Evolutionary conservation across 164 flowering plant genomes (phyloP), one percentile per base, ranked within the genome.

Genomic region (Vitis riparia): DNA sequence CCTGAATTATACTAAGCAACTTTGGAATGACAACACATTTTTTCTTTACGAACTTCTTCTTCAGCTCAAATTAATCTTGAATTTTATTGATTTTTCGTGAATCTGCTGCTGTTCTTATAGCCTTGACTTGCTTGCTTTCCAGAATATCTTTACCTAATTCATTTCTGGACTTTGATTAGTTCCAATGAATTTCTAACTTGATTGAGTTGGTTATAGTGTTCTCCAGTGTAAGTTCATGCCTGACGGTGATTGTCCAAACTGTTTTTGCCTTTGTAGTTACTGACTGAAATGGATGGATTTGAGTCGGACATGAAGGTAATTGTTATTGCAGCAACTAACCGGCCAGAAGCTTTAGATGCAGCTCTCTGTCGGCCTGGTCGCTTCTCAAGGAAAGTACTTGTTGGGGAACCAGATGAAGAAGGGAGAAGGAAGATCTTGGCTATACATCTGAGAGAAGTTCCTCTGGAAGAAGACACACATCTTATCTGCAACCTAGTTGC

Each of bases 261-360:
- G 5, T 66, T 63, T 75, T 73, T 74, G 47, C 29, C 70, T 71
- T 67, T 79, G 79, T 77, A 95, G 99, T 80, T 95, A 81, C 84
- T 95, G 73, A 95, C 99, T 59, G 99, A 95, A 78, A 91, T 95
- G 98, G 99, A 95, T 84, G 99, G 99, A 58, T 95, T 95, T 80
- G 97, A 91, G 77, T 83, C 97, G n/a, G 94, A 89, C 68, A 81
- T 76, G 72, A 93, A 90, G 76, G 94, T 93, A 69, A 79, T 93
- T 63, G 98, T 95, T 37, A 84, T 95, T 66, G 99, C 94, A 30
- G 98, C 99, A 70, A 95, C 98, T 50, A 95, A 95, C 71, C 82
- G 97, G 62, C 97, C 99, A 52, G 98, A 93, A 82, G 97, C 98
- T 63, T 71, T 95, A 78, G 99, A 95, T 74, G 85, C 94, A 11